Evolutionary conservation across 495 filamentous ascomycete species (phyloP), one percentile per base, ranked within the genome.

Genomic region (Paragyromitra xinjiangensis): DNA sequence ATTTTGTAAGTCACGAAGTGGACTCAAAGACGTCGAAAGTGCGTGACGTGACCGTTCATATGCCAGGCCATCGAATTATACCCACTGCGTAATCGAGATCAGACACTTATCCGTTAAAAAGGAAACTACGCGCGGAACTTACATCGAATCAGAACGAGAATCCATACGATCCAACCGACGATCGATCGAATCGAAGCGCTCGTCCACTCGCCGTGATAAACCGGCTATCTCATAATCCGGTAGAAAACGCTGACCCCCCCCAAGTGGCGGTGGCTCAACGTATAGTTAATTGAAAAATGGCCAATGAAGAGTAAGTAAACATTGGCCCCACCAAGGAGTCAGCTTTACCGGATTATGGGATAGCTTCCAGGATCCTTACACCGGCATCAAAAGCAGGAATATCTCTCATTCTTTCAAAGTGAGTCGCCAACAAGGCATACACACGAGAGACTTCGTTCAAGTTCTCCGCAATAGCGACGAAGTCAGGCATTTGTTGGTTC

Each of bases 321-420:
- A 22, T 22, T 22, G 19, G 19, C 19, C 19, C 19, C 19, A 22
- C 19, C 19, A 22, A 22, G 19, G 0, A 22, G 19, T 22, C 19
- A 22, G 19, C 19, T 22, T 22, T 22, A 22, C 19, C 19, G 19
- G 19, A 22, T 22, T 22, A 22, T 22, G 19, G 19, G 24, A 34
- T 53, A 12, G 65, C 16, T 53, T 19, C 16, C 2, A 59, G 62
- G 44, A 68, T 68, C 11, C 29, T 4, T 56, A 12, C 62, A 64
- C 62, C 19, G n/a, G 62, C 50, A 48, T 40, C 50, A 14, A 73
- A 45, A 73, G 50, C 63, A 14, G 50, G 62, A 4, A 48, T 55
- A 50, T 67, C 11, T 2, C 39, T 6, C 48, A 67, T 61, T 58
- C 50, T 67, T 63, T 48, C 24, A 14, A 73, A 67, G 26, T 56